phyloP scores from a whole-genome alignment of 164 flowering plant genomes.

The Malania oleifera region DNA sequence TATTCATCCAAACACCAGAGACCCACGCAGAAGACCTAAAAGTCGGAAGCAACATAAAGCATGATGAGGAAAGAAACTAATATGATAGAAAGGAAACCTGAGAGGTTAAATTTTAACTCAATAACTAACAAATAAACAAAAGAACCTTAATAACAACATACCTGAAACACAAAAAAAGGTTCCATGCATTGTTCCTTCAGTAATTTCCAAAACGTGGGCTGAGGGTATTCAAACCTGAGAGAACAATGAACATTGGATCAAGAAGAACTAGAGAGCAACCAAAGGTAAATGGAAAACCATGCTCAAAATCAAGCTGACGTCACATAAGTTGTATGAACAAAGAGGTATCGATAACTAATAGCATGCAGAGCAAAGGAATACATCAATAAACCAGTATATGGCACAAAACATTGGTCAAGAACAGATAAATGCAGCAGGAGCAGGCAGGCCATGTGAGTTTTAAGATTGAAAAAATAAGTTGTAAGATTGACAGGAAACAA shows the following conservation, averaged over 20 bases:
- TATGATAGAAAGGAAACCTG: not conserved
- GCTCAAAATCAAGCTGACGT: not conserved
- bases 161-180: conserved; percentile 99
- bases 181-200: conserved; percentile 98
- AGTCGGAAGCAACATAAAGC: conserved; percentile 4
- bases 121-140: not conserved
- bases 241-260: not conserved
- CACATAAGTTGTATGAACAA: not conserved
- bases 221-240: conserved; percentile 92
- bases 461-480: too few relatives aligned
- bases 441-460: too few relatives aligned
- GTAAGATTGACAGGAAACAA: too few relatives aligned
- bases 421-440: not conserved
- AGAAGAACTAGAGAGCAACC: not conserved
- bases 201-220: conserved; percentile 92
- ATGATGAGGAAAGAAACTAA: not conserved
- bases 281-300: not conserved
- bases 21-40: conserved; percentile 94
- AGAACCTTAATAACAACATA: conserved; percentile 15
- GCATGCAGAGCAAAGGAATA: not conserved
- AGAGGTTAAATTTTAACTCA: not conserved
- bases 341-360: not conserved
- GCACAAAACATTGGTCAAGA: not conserved
- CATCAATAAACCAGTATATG: not conserved
- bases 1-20: conserved; percentile 99